Base-by-base conservation (phyloP, 352 stramenopile genomes). In the Pythium grandisporangium region DNA sequence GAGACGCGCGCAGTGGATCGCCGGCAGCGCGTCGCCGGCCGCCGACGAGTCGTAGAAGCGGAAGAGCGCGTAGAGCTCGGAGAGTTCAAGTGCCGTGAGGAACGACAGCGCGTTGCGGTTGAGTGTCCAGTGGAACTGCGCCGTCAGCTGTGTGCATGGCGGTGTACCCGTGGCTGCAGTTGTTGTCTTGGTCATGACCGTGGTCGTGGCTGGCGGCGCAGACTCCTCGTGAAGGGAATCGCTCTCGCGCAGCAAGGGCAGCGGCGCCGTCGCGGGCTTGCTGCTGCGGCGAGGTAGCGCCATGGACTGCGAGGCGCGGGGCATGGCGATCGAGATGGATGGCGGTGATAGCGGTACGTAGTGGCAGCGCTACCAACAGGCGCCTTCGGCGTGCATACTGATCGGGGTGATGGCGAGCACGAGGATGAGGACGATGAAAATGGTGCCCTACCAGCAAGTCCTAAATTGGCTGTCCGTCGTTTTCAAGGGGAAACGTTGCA, bases 41-140 rank as follows among this genome's bases (percentile, higher is more conserved):
- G 46, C 47, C 6, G 70, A 81, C 2, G 70, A 81, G 34, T 81
- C 65, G 48, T 81, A 84, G 40, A 84, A 79, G 11, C 54, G 47
- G 47, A 81, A 81, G 19, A 81, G 25, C 10, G 55, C 42, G 30
- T 84, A 75, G n/a, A 79, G 55, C 29, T 67, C 43, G 17, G 51
- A 37, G 5, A 70, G 34, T 16, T 81, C 63, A 4, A 35, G 16
- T 7, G 44, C 16, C 3, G 45, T 48, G 20, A 81, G 44, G 13
- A 39, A 47, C 26, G 61, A 37, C 3, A 70, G 29, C 8, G 62
- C 65, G 3, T 23, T 56, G 6, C 55, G 47, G 42, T 81, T 81
- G 4, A 81, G 45, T 37, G 74, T 77, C 68, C 68, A 81, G 38
- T 81, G 68, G 39, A 73, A 69, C 12, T 68, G 61, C 6, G 64